Conservation (phyloP, 2,329 filamentous ascomycete genomes). For the Fusarium staphyleae region DNA sequence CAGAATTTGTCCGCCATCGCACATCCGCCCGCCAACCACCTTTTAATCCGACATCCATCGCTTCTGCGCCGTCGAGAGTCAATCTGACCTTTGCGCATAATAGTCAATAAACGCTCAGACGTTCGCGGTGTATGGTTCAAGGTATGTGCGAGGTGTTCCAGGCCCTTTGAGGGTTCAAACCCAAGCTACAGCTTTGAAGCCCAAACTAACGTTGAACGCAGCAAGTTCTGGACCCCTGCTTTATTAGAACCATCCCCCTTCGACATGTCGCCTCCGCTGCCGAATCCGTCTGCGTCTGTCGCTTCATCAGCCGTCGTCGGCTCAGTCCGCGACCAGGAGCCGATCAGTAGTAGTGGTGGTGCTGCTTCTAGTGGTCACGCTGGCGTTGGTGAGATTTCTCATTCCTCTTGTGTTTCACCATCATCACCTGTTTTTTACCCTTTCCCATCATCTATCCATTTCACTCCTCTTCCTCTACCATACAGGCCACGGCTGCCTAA, state of each 20-base stretch:
- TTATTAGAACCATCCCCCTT: constrained; percentile 1
- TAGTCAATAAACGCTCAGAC: too few relatives aligned
- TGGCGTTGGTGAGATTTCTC: constrained; percentile 6
- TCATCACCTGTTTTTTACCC: not conserved
- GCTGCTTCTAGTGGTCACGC: not conserved
- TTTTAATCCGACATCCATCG: not conserved
- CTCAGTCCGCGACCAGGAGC: constrained; percentile 27
- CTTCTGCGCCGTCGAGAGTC: constrained; percentile 1
- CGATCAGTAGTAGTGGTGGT: not conserved
- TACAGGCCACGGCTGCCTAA: constrained; percentile 29
- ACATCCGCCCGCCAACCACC: not conserved
- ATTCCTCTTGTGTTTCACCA: not conserved
- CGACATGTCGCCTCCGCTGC: constrained; percentile 22
- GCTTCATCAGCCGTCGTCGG: constrained; percentile 16
- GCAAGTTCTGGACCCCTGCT: constrained; percentile 16
- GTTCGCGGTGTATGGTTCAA: not conserved
- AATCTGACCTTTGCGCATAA: not conserved
- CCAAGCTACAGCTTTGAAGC: too few relatives aligned
- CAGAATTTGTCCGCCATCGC: not conserved
- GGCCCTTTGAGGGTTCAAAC: not conserved
- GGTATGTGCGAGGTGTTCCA: not conserved
- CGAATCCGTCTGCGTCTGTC: constrained; percentile 9
- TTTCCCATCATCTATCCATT: constrained; percentile 1
- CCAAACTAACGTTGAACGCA: too few relatives aligned
- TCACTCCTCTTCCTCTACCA: not conserved